Base-by-base conservation (phyloP, 805 yeast species). In the Starmerella powellii region DNA sequence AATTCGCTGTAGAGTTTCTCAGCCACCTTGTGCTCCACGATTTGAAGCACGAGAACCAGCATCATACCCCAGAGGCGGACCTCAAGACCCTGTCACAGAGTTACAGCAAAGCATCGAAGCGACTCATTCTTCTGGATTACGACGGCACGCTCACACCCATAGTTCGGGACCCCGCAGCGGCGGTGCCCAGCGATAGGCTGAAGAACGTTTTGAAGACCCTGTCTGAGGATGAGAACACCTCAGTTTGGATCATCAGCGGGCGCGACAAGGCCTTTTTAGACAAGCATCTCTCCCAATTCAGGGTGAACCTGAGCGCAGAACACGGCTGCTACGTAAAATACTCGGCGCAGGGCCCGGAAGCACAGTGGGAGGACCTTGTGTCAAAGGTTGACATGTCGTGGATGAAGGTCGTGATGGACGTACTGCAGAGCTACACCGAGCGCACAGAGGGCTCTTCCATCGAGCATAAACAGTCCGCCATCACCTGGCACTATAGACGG, bases 91-190 rank as follows among this genome's bases (percentile, higher is more conserved):
- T 88, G 46, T 63, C 74, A 42, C 66, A 71, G 18, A 70, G 72
- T 44, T 91, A 84, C 60, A 60, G 70, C 36, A 51, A 59, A 18
- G 75, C 95, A 0, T 48, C 72, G 27, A 71, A 80, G 53, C 71
- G 97, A 48, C 63, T 91, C 45, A 85, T 91, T 54, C 61, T 91
- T 53, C 87, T 91, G 63, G 99, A 91, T 63, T 91, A 91, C 59
- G 99, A 91, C 59, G 99, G 99, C 23, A 91, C 99, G 1, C 68
- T 91, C 52, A 85, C 98, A 0, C 97, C 97, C 12, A 91, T 91
- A 56, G 98, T 91, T 3, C 73, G 76, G 31, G 97, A 91, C 54
- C 99, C 99, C 2, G 85, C 88, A n/a, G 96, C 97, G 0, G 98
- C 98, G 0, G 81, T 91, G 32, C 98, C 99, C 2, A 77, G 94